Percentiles rank a stretch among this genome's conserved stretches.
These are phyloP conservation scores for Zalaria obscura DNA, from an alignment of 2,329 filamentous ascomycete species.

Conservation along the genomic window DNA sequence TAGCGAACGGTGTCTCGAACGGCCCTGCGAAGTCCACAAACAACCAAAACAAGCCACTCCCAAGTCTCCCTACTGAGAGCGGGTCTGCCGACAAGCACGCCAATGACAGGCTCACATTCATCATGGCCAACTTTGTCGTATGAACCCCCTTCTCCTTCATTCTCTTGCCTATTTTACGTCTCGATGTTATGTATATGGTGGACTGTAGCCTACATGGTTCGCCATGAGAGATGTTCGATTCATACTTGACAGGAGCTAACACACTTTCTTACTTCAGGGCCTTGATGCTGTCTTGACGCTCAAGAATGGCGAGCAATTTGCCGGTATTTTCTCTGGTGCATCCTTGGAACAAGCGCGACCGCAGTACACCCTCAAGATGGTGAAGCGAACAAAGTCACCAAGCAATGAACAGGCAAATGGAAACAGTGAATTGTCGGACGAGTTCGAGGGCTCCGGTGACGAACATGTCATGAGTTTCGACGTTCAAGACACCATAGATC, in stretches of 20 bases:
- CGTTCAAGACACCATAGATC: slow-evolving; percentile 43
- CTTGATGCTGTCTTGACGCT: slow-evolving; percentile 40
- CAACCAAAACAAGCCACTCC: no score
- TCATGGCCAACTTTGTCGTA: slow-evolving; percentile 46
- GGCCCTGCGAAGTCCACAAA: neutral
- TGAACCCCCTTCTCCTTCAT: slow-evolving; percentile 13
- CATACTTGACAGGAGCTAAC: no score
- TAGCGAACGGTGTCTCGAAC: slow-evolving; percentile 40
- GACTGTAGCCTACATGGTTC: no score
- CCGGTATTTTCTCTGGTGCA: slow-evolving; percentile 45
- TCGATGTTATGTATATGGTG: no score
- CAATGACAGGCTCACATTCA: slow-evolving; percentile 44
- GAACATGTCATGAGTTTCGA: slow-evolving; percentile 46
- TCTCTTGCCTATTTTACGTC: no score
- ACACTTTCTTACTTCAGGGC: slow-evolving; percentile 29
- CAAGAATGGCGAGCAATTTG: slow-evolving; percentile 46
- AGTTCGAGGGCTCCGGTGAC: slow-evolving; percentile 32
- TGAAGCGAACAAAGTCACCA: slow-evolving; percentile 33
- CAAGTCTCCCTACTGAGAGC: no score
- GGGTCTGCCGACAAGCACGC: slow-evolving; percentile 39
- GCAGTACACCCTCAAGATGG: slow-evolving; percentile 51
- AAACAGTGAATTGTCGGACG: slow-evolving; percentile 21
- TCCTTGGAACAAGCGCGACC: slow-evolving; percentile 36
- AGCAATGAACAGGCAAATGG: slow-evolving; percentile 32
- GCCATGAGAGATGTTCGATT: no score